Conservation (phyloP, 257 asterid species). For the Salvia hispanica region DNA sequence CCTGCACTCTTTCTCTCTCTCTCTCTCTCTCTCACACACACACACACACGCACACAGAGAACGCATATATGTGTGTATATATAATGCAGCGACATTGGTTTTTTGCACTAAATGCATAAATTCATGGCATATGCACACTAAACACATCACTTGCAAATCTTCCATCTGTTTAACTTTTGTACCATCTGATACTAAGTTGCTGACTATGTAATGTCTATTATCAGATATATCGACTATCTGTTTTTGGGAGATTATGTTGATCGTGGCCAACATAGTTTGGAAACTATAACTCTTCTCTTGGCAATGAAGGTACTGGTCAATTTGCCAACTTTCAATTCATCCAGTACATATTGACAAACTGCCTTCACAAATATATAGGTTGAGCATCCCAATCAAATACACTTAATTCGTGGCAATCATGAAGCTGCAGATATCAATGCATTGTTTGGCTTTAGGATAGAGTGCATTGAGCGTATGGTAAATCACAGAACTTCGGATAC, state of each 20-base stretch:
- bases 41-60: background rate
- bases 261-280: conserved; percentile 99
- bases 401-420: conserved; percentile 96
- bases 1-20: no score
- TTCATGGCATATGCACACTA: background rate
- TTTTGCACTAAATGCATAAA: background rate
- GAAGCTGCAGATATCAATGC: conserved; percentile 99
- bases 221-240: conserved; percentile 95
- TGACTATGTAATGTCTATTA: conserved; percentile 46
- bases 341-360: conserved; percentile 26
- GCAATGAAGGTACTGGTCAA: conserved; percentile 74
- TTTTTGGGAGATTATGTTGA: conserved; percentile 99
- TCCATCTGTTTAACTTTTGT: conserved; percentile 10
- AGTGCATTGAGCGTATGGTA: conserved; percentile 99
- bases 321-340: conserved; percentile 25
- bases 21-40: background rate
- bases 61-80: background rate
- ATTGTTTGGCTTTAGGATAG: conserved; percentile 95
- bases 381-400: conserved; percentile 85
- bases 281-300: conserved; percentile 89
- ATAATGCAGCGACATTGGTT: background rate
- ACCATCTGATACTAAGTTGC: conserved; percentile 40
- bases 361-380: conserved; percentile 52
- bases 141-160: conserved; percentile 3
- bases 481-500: conserved; percentile 12